phyloP scores from a whole-genome alignment of 1,139 yeast genomes.

The Kodamaea suecica region DNA sequence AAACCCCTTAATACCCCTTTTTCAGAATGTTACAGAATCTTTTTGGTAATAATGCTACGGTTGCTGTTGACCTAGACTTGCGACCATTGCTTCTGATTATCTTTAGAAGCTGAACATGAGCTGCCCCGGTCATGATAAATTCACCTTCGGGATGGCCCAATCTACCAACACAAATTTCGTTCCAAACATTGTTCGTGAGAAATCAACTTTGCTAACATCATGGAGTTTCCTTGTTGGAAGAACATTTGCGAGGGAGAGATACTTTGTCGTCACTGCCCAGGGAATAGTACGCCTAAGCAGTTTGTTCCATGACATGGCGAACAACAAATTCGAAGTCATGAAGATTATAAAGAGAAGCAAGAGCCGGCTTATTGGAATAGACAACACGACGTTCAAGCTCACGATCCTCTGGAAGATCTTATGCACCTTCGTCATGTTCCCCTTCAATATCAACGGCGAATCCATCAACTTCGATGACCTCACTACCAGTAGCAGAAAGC shows the following conservation, averaged over 20 bases:
- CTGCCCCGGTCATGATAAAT: slow-evolving; percentile 69
- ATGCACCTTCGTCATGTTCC: slow-evolving; percentile 20
- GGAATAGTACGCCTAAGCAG: slow-evolving; percentile 90
- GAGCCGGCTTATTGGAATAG: slow-evolving; percentile 50
- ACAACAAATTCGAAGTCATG: slow-evolving; percentile 87
- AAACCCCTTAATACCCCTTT: slow-evolving; percentile 71
- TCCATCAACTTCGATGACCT: not conserved
- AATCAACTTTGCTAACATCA: slow-evolving; percentile 52
- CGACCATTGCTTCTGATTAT: slow-evolving; percentile 72
- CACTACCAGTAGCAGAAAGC: not conserved
- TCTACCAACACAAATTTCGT: slow-evolving; percentile 53
- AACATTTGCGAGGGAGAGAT: slow-evolving; percentile 74
- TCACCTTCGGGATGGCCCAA: slow-evolving; percentile 81
- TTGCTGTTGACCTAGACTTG: slow-evolving; percentile 81
- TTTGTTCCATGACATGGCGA: slow-evolving; percentile 64
- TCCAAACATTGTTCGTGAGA: slow-evolving; percentile 42
- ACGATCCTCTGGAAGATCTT: slow-evolving; percentile 28
- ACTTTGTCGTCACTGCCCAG: slow-evolving; percentile 93
- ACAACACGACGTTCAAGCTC: slow-evolving; percentile 24
- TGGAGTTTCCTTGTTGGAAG: slow-evolving; percentile 75
- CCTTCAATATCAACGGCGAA: slow-evolving; percentile 1
- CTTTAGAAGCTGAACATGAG: slow-evolving; percentile 58
- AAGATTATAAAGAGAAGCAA: slow-evolving; percentile 66
- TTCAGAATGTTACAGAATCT: slow-evolving; percentile 70
- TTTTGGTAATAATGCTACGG: slow-evolving; percentile 57